Base-by-base conservation (phyloP, 2,329 filamentous ascomycete species). In the Cercospora sp. region DNA sequence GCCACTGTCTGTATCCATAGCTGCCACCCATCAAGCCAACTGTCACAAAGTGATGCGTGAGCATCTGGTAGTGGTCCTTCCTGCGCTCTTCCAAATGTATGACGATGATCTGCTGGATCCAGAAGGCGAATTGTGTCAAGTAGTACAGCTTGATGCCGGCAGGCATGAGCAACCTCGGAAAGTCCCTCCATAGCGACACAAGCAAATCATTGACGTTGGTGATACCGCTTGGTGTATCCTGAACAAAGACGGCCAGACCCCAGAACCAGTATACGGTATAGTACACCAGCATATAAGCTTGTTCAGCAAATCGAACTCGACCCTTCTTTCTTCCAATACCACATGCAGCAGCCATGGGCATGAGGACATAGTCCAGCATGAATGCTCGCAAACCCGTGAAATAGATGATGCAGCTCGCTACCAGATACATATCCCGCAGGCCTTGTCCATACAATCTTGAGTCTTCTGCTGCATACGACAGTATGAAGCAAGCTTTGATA, bases 11-110 rank as follows among this genome's bases (percentile, higher is more conserved):
- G 79, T 96, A 97, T 72, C 89, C 87, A 79, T 98, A 98, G 72
- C 91, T 94, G 33, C 89, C 86, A 66, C 89, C 89, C 71, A 99
- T 89, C 55, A 99, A 88, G 5, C 85, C 83, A 75, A 90, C 92
- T 20, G 95, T 99, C 78, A 98, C 89, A 77, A 97, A 87, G 82
- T 99, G 95, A 80, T 98, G 95, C 18, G 89, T 90, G 73, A 98
- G 89, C 95, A 98, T 98, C 80, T 98, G 94, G 83, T 89, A 91
- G 80, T 97, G 91, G 75, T 99, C 95, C 82, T 98, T 98, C 76
- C 95, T 88, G 72, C 91, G 89, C 81, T 96, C 92, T 81, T 99
- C 95, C 68, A 98, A 93, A 80, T 97, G 91, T 78, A 98, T 92
- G 67, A 97, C 92, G 33, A 97, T 84, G 72, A 98, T 91, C 81